Evolutionary conservation across 768 basidiomycete genomes (phyloP).

Genomic region (Phylloporus scabripes): DNA sequence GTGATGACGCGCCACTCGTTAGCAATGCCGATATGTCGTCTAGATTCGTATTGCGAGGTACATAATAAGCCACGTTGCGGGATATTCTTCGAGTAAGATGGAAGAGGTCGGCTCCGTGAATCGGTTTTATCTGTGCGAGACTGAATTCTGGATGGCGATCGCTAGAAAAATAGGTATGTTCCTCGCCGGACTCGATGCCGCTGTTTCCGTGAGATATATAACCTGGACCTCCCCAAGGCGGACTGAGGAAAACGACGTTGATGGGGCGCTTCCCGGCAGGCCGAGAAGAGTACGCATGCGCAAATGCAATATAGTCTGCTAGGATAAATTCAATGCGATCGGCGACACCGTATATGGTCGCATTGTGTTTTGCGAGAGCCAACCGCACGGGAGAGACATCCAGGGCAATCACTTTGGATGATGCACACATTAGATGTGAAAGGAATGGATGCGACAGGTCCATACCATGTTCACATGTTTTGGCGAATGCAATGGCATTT

Average conservation of each 20-base stretch:
- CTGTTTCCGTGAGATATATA: conserved; percentile 41
- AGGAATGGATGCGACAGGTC: background rate
- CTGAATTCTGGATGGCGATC: conserved; percentile 53
- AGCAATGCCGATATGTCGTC: conserved; percentile 63
- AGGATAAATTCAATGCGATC: conserved; percentile 94
- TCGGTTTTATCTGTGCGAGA: conserved; percentile 67
- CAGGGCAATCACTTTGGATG: conserved; percentile 79
- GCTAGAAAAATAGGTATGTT: background rate
- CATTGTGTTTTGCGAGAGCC: conserved; percentile 90
- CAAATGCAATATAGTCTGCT: conserved; percentile 80
- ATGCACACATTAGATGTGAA: background rate
- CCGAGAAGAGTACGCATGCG: conserved; percentile 42
- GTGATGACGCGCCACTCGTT: conserved; percentile 1
- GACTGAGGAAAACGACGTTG: conserved; percentile 89
- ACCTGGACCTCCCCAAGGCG: conserved; percentile 90
- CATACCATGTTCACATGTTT: conserved; percentile 91
- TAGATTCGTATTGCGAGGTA: conserved; percentile 77
- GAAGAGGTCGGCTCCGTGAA: conserved; percentile 83
- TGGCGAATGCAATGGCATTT: conserved; percentile 95
- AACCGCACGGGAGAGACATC: conserved; percentile 84
- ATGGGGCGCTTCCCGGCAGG: conserved; percentile 45
- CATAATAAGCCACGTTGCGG: conserved; percentile 79
- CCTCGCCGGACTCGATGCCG: background rate
- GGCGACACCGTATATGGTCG: conserved; percentile 87
- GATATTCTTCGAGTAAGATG: conserved; percentile 64